phyloP scores from a whole-genome alignment of 495 filamentous ascomycete genomes.

The Xylaria sp. region DNA sequence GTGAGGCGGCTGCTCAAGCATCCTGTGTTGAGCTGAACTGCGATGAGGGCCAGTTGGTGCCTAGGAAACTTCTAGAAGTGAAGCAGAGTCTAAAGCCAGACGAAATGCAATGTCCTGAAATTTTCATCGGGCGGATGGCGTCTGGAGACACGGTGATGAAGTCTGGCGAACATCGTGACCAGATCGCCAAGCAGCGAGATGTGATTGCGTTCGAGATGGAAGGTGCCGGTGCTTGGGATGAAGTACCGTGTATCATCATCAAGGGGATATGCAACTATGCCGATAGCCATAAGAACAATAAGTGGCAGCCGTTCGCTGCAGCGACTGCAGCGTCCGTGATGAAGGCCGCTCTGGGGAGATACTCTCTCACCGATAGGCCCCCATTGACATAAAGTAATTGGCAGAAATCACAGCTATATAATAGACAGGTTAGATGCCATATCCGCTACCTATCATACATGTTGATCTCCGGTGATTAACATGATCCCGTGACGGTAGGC shows the following conservation, averaged over 20 bases:
- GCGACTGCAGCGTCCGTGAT: constrained; percentile 42
- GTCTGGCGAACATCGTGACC: constrained; percentile 37
- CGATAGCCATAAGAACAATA: constrained; percentile 54
- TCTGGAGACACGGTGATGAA: constrained; percentile 44
- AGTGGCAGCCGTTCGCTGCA: constrained; percentile 52
- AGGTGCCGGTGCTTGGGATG: constrained; percentile 51
- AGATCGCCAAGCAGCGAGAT: constrained; percentile 25
- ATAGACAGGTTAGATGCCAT: too few relatives aligned
- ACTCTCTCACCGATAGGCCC: constrained; percentile 1
- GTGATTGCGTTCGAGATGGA: constrained; percentile 56
- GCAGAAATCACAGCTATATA: too few relatives aligned
- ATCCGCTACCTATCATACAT: too few relatives aligned
- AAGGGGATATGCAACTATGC: constrained; percentile 53
- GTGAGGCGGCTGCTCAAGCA: constrained; percentile 9
- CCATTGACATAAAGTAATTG: too few relatives aligned
- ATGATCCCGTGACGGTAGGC: too few relatives aligned
- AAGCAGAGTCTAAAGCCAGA: constrained; percentile 9
- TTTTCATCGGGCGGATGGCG: constrained; percentile 37
- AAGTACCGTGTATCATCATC: constrained; percentile 45
- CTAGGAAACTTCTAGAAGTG: constrained; percentile 22
- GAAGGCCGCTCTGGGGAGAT: constrained; percentile 32
- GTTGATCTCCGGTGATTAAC: too few relatives aligned
- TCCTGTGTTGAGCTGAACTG: constrained; percentile 32
- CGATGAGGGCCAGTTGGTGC: constrained; percentile 26
- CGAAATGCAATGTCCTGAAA: constrained; percentile 16